Evolutionary conservation across 1,284 basidiomycete species (phyloP), one percentile per base, ranked within the genome.

Genomic region (Sanghuangporus baumii): DNA sequence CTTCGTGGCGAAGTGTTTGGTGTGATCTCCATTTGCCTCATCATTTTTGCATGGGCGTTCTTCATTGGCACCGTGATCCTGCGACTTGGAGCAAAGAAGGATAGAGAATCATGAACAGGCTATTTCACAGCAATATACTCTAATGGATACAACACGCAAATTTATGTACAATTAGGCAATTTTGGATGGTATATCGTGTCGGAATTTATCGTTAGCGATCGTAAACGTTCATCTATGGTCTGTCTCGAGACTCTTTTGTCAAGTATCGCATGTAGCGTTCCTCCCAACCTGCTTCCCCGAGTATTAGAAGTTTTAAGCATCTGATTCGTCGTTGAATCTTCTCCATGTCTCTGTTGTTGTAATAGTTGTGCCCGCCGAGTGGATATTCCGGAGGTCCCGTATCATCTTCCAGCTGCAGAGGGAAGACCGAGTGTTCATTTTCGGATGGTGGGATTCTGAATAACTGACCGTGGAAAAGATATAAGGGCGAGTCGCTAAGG

Each of bases 41-140:
- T 91, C 9, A 70, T 79, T 7, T 73, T 73, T 48, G 83, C 86
- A 2, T 91, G 89, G 89, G 68, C 81, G 56, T 73, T 90, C 65
- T 91, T 91, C 72, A 74, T 91, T 67, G 76, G 72, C 14, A 86
- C 83, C 9, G 88, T 85, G 0, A 86, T 79, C 78, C 70, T 80
- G 61, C 81, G 79, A 67, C 70, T 89, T 65, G 78, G 84, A 31
- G 77, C 76, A 14, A 65, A 65, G 63, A 61, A 65, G 48, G 63
- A 65, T 20, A 61, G 63, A 20, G 36, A 57, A 26, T 55, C 55
- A 43, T 56, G 41, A 56, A n/a, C 12, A 7, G 23, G 6, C 2
- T 52, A 52, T 50, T 12, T 34, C 23, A 14, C 31, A 52, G 14
- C n/a, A 23, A 26, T 12, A 14, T 52, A 34, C 3, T 51, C 18